Conservation (phyloP, 75 land plant genomes). For the Adiantum capillusveneris region DNA sequence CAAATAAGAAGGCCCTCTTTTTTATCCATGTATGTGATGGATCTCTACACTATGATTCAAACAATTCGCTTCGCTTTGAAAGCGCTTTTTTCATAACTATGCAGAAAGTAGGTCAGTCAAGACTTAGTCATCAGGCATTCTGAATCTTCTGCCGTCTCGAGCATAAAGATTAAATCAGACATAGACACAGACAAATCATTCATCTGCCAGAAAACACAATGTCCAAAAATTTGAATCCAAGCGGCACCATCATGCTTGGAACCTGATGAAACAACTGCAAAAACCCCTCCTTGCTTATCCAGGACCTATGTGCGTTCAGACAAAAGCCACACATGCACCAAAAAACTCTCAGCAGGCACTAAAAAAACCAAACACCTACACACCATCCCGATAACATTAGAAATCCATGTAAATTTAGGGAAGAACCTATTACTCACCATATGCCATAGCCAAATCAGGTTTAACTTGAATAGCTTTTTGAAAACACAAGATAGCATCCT, state of each 20-base stretch:
- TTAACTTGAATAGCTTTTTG: conserved; percentile 70
- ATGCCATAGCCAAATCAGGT: conserved; percentile 86
- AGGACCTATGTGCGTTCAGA: conserved; percentile 6
- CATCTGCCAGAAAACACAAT: too few species aligned
- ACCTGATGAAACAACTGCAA: conserved; percentile 3
- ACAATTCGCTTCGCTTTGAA: too few species aligned
- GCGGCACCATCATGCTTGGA: conserved; percentile 4
- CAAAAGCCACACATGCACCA: conserved; percentile 4
- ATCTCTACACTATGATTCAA: too few species aligned
- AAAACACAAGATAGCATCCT: conserved; percentile 87
- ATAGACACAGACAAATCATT: too few species aligned
- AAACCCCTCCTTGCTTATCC: conserved; percentile 1
- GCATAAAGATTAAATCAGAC: too few species aligned
- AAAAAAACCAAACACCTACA: background rate
- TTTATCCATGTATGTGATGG: too few species aligned
- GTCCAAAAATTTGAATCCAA: too few species aligned
- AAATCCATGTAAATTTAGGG: background rate
- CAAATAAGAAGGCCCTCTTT: too few species aligned
- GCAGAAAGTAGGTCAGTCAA: too few species aligned
- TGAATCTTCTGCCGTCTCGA: too few species aligned
- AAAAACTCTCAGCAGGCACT: background rate
- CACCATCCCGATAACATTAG: background rate
- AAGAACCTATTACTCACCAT: conserved; percentile 47
- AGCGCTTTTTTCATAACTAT: too few species aligned
- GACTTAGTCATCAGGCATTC: too few species aligned